phyloP scores from a whole-genome alignment of 2,329 filamentous ascomycete genomes.

The Emmonsia crescens region DNA sequence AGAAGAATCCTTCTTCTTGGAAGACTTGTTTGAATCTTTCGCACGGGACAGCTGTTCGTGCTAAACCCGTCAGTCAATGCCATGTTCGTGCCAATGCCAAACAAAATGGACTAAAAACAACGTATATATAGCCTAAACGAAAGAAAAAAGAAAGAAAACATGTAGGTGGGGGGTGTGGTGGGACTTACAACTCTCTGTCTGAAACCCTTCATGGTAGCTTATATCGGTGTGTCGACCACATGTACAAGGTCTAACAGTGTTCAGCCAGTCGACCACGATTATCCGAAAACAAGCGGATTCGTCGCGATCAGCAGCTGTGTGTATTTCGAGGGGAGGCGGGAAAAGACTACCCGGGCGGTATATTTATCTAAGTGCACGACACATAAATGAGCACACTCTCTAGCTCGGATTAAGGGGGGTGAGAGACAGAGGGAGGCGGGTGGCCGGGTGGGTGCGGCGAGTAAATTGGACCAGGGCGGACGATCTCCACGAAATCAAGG shows the following conservation, averaged over 20 bases:
- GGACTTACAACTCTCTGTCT: constrained; percentile 87
- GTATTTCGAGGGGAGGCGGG: not conserved
- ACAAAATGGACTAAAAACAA: constrained; percentile 1
- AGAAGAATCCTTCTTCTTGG: constrained; percentile 50
- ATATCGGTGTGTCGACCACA: constrained; percentile 19
- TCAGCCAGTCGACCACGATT: constrained; percentile 10
- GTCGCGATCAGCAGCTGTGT: constrained; percentile 5
- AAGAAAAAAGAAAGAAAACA: constrained; percentile 15
- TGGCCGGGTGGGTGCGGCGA: not conserved
- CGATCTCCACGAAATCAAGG: not conserved
- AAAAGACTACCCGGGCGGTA: not conserved
- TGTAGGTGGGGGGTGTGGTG: constrained; percentile 19
- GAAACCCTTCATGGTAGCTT: constrained; percentile 82
- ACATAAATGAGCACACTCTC: not conserved
- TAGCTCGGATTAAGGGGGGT: not conserved
- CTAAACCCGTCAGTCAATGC: constrained; percentile 42
- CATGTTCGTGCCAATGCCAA: constrained; percentile 13
- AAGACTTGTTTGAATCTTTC: constrained; percentile 77
- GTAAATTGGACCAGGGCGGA: not conserved
- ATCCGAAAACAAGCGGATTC: constrained; percentile 5
- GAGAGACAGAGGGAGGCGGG: not conserved
- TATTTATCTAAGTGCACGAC: not conserved
- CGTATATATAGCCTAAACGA: not conserved
- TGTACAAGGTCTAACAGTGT: constrained; percentile 7
- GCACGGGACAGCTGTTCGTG: constrained; percentile 80